Conservation (phyloP, 352 stramenopile genomes). For the Pythium aristosporum region DNA sequence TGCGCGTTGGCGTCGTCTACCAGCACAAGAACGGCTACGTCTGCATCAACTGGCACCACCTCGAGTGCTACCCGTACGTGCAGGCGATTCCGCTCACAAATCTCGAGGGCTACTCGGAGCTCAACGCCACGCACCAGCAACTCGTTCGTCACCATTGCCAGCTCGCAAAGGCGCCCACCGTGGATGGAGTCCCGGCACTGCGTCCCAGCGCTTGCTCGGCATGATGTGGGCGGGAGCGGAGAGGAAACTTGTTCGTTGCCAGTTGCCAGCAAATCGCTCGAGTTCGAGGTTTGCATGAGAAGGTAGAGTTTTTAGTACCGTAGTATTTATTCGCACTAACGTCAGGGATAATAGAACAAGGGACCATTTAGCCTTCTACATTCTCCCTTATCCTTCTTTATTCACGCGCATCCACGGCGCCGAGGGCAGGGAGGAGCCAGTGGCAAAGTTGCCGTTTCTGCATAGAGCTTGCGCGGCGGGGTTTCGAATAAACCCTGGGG, state of each 20-base stretch:
- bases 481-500: not conserved
- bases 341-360: constrained; percentile 6
- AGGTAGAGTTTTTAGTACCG: constrained; percentile 11
- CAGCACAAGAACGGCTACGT: constrained; percentile 82
- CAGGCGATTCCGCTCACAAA: constrained; percentile 53
- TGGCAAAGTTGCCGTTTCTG: not conserved
- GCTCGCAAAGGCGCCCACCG: not conserved
- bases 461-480: not conserved
- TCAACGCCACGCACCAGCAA: constrained; percentile 54
- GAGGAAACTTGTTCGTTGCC: not conserved
- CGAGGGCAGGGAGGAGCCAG: too few relatives aligned
- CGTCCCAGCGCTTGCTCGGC: constrained; percentile 27
- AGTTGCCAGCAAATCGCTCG: too few relatives aligned
- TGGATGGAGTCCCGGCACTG: constrained; percentile 10
- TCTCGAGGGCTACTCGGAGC: constrained; percentile 70
- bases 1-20: constrained; percentile 77
- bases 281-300: not conserved
- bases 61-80: constrained; percentile 74
- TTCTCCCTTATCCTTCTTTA: not conserved
- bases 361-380: constrained; percentile 2
- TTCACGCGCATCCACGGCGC: too few relatives aligned
- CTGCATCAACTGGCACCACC: constrained; percentile 85
- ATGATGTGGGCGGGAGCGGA: not conserved
- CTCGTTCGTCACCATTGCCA: constrained; percentile 37
- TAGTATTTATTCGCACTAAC: constrained; percentile 24